Evolutionary conservation across 495 filamentous ascomycete species (phyloP).

Genomic region (Talaromyces liani): DNA sequence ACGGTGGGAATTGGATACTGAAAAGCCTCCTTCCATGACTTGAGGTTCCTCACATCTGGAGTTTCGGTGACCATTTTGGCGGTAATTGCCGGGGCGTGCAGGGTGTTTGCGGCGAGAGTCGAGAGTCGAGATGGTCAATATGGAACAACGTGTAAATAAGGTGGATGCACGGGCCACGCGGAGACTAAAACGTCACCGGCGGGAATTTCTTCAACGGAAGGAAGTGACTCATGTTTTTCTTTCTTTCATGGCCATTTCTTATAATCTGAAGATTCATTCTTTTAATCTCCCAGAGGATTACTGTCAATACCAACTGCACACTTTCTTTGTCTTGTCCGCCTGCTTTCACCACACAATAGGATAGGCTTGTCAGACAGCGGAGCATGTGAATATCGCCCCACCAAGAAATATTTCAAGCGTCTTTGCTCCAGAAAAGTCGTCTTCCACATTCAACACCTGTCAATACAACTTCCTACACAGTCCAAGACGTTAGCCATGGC

Average conservation of each 20-base stretch:
- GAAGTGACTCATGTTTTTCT: background rate
- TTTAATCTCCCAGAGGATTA: background rate
- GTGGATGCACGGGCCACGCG: conserved; percentile 5
- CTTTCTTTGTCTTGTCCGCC: background rate
- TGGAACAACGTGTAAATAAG: background rate
- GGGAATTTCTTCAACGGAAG: background rate
- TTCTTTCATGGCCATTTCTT: background rate
- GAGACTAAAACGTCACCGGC: background rate
- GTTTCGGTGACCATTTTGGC: conserved; percentile 48
- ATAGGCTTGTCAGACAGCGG: background rate
- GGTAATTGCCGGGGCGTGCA: background rate
- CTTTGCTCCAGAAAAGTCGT: background rate
- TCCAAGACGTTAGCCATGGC: background rate
- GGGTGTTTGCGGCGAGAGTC: background rate
- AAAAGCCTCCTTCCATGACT: conserved; percentile 62
- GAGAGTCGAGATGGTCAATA: background rate
- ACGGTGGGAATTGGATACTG: conserved; percentile 57
- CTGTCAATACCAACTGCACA: background rate
- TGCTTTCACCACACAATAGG: background rate
- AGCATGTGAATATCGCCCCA: background rate
- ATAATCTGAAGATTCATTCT: background rate
- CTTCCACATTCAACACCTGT: background rate
- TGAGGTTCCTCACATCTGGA: conserved; percentile 51
- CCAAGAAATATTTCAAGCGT: background rate
- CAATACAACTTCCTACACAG: background rate